Conservation (phyloP, 225 moss, liverwort and hornwort species). For the Sphagnum contortum region DNA sequence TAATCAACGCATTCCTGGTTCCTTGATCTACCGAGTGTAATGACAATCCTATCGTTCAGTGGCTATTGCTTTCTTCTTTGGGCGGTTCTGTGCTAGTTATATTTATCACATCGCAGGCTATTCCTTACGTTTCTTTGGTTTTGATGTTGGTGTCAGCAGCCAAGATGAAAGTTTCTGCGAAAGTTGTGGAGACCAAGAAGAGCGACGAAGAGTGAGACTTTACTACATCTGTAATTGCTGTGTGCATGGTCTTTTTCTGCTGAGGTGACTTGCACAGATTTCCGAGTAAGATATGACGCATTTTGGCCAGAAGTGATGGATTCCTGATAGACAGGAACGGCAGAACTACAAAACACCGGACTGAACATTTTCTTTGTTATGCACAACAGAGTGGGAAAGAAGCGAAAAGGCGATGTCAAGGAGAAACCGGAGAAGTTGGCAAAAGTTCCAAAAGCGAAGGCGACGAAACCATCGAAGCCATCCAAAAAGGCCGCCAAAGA, state of each 20-base stretch:
- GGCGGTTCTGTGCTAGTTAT: no score
- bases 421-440: no score
- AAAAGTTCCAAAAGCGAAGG: background rate
- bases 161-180: slow-evolving; percentile 31
- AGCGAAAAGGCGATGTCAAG: slow-evolving; percentile 3
- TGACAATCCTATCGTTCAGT: background rate
- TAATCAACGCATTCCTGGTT: no score
- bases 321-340: no score
- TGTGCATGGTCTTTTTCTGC: slow-evolving; percentile 8
- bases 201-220: slow-evolving; percentile 20
- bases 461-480: slow-evolving; percentile 9
- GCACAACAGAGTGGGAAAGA: slow-evolving; percentile 1
- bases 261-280: background rate
- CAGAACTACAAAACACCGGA: no score
- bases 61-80: background rate
- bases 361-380: no score
- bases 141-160: slow-evolving; percentile 6
- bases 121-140: no score
- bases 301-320: background rate
- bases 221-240: slow-evolving; percentile 10
- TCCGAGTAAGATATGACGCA: background rate
- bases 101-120: no score
- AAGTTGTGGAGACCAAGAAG: slow-evolving; percentile 8
- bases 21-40: no score
- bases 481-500: slow-evolving; percentile 34